Evolutionary conservation across 1,284 basidiomycete species (phyloP), one percentile per base, ranked within the genome.

Genomic region (Moesziomyces antarcticus): DNA sequence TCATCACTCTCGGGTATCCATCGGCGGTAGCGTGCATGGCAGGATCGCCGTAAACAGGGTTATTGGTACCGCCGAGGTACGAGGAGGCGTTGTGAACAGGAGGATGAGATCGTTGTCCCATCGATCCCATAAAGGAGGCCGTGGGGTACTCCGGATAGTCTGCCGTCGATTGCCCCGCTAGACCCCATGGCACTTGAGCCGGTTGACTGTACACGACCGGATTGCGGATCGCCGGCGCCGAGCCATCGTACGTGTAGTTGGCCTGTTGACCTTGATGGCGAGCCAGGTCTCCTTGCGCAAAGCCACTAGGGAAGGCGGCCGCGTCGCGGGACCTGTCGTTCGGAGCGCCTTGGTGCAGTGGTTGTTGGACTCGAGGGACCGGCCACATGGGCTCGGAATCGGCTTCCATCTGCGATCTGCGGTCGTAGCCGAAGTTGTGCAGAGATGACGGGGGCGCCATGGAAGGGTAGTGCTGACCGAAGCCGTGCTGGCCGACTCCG

Each of bases 401-500:
- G 2, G 68, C 60, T 9, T 66, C 60, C 55, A 30, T 22, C 41
- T 52, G 53, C 11, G 53, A 30, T 47, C 59, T 33, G 21, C 64
- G 58, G 33, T 61, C 56, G 56, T 63, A 52, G 37, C 64, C 62
- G 27, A 61, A 58, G 42, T 52, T 50, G 40, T 44, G 56, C 35
- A 44, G 59, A 18, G 64, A 59, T 11, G 62, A 47, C 40, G 61
- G 60, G 42, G 56, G 57, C 18, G 60, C 65, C 65, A 68, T 68
- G 37, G 43, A 53, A 30, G 35, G 7, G 40, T 51, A 48, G 41
- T 56, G 55, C 30, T 73, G 65, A 61, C 56, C 50, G 54, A 68
- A 57, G 65, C 65, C 65, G 70, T 68, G 54, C 60, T 60, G 65
- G 70, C 60, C 65, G 56, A 68, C 60, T 59, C 64, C 70, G 65